phyloP scores from a whole-genome alignment of 2,329 filamentous ascomycete species.

The Neocucurbitaria cava region DNA sequence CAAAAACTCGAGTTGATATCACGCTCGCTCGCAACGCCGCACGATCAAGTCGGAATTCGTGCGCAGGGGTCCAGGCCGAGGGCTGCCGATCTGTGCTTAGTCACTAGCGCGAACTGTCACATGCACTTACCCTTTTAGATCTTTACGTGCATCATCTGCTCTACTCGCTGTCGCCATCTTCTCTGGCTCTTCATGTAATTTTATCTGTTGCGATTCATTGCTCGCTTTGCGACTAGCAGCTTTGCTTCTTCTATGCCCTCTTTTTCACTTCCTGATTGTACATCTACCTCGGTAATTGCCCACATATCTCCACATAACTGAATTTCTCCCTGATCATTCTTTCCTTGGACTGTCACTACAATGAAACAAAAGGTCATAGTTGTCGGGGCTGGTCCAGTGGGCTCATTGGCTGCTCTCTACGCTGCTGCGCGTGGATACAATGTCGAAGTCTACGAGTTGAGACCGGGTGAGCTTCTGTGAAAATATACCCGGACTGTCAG shows the following conservation, averaged over 20 bases:
- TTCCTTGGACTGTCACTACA: conserved; percentile 1
- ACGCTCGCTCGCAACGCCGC: conserved; percentile 17
- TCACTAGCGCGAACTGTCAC: conserved; percentile 15
- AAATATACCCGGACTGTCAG: neutral
- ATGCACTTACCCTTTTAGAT: conserved; percentile 26
- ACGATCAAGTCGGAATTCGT: conserved; percentile 14
- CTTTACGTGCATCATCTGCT: conserved; percentile 22
- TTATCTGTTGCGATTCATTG: conserved; percentile 5
- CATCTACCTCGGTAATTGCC: neutral
- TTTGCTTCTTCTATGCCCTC: neutral
- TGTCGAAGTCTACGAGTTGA: conserved; percentile 93
- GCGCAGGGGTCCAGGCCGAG: conserved; percentile 22
- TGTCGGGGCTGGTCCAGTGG: conserved; percentile 92
- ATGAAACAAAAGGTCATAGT: conserved; percentile 74
- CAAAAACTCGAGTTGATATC: conserved; percentile 16
- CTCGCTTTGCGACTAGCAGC: neutral
- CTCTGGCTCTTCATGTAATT: conserved; percentile 8
- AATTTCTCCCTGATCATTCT: conserved; percentile 1
- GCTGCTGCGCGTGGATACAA: conserved; percentile 86
- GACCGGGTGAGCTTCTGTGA: conserved; percentile 71
- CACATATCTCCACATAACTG: neutral
- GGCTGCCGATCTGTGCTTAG: conserved; percentile 26
- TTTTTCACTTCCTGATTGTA: neutral
- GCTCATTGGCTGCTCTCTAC: conserved; percentile 89
- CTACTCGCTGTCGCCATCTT: conserved; percentile 8